A percentile compares a stretch with the other conserved stretches of the same genome.
phyloP scores from a whole-genome alignment of 768 basidiomycete species.

The Agrocybe praecox region DNA sequence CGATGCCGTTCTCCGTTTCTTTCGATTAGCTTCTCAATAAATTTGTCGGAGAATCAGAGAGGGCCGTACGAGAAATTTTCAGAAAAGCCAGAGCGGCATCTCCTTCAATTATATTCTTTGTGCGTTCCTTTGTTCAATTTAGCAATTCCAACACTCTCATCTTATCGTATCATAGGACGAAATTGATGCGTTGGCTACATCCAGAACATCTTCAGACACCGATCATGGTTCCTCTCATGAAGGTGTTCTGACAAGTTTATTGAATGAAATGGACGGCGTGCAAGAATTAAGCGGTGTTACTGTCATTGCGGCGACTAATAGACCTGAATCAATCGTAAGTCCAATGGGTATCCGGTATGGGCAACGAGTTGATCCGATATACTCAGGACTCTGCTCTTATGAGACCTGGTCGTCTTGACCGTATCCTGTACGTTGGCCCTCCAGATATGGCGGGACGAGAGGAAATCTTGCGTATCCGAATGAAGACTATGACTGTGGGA shows the following conservation, averaged over 20 bases:
- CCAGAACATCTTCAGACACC: conserved; percentile 63
- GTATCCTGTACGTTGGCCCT: conserved; percentile 92
- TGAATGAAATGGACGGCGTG: conserved; percentile 99
- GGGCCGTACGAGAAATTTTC: conserved; percentile 93
- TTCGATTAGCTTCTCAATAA: conserved; percentile 84
- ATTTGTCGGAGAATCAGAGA: conserved; percentile 96
- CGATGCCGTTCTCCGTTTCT: background rate
- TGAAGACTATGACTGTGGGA: conserved; percentile 79
- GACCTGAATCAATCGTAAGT: conserved; percentile 83
- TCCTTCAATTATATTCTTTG: conserved; percentile 96
- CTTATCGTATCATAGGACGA: conserved; percentile 69
- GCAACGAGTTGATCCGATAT: background rate
- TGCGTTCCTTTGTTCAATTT: conserved; percentile 28
- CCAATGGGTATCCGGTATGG: background rate
- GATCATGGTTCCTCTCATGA: conserved; percentile 67
- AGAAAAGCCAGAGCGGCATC: conserved; percentile 92
- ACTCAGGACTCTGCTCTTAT: conserved; percentile 89
- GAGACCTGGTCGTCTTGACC: conserved; percentile 93
- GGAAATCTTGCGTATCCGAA: conserved; percentile 84
- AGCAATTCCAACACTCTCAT: background rate
- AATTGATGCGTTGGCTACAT: conserved; percentile 90
- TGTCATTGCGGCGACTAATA: conserved; percentile 93
- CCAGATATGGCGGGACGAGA: conserved; percentile 79
- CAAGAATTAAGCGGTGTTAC: conserved; percentile 96
- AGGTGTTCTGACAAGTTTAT: conserved; percentile 88